phyloP scores from a whole-genome alignment of 306 rosid genomes.

The Parietaria judaica region DNA sequence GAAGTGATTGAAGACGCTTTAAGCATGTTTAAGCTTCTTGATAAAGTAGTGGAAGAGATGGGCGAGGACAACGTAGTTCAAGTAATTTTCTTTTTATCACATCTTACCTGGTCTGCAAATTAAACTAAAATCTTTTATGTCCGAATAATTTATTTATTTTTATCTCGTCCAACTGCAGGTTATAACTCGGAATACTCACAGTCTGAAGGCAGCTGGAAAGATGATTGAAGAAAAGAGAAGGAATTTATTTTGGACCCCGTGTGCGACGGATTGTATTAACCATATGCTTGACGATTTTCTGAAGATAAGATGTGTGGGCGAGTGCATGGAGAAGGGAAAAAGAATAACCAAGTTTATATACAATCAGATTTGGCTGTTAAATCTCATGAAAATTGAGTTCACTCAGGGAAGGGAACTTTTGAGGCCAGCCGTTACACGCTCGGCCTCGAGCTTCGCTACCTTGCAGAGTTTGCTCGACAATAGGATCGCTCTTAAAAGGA shows the following conservation, averaged over 20 bases:
- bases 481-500: conserved; percentile 52
- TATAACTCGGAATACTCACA: conserved; percentile 70
- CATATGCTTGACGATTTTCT: conserved; percentile 72
- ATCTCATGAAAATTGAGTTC: conserved; percentile 70
- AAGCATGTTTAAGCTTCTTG: conserved; percentile 71
- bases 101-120: conserved; percentile 22
- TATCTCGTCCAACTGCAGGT: conserved; percentile 38
- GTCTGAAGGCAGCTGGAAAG: conserved; percentile 72
- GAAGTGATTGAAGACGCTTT: conserved; percentile 58
- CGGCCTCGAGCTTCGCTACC: conserved; percentile 78
- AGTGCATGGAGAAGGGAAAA: conserved; percentile 82
- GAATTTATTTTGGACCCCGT: conserved; percentile 84
- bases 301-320: conserved; percentile 71
- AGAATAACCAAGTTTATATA: conserved; percentile 69
- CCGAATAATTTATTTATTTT: neutral
- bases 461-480: conserved; percentile 72
- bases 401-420: conserved; percentile 77
- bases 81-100: conserved; percentile 47
- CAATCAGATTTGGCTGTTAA: conserved; percentile 75
- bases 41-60: conserved; percentile 76
- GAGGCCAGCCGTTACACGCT: conserved; percentile 46
- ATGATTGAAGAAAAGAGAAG: conserved; percentile 91
- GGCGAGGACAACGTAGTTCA: conserved; percentile 90
- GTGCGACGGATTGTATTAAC: conserved; percentile 71
- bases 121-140: conserved; percentile 14